A percentile compares a stretch with the other conserved stretches of the same genome.
Evolutionary conservation across 495 filamentous ascomycete species (phyloP).

Genomic region (Penicillium fimorum): DNA sequence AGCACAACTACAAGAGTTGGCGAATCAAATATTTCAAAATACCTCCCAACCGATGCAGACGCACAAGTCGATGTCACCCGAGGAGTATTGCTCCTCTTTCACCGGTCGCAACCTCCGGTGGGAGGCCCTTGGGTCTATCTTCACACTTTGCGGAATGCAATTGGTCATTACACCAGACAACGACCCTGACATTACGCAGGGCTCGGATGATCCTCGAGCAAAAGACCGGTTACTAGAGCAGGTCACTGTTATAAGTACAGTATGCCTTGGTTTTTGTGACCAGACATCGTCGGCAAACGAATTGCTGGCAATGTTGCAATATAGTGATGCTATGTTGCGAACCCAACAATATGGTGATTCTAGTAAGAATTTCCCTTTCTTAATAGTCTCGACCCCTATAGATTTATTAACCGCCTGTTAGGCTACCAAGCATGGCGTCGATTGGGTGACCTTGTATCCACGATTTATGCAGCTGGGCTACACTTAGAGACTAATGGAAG

Average conservation of each 20-base stretch:
- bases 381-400: neutral
- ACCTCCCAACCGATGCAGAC: slow-evolving; percentile 31
- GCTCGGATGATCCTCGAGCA: slow-evolving; percentile 18
- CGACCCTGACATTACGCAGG: slow-evolving; percentile 33
- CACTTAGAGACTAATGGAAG: slow-evolving; percentile 50
- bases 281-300: slow-evolving; percentile 49
- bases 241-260: slow-evolving; percentile 39
- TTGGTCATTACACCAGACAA: slow-evolving; percentile 38
- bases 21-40: slow-evolving; percentile 34
- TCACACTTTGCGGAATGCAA: slow-evolving; percentile 47
- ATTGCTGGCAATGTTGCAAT: slow-evolving; percentile 45
- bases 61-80: slow-evolving; percentile 31
- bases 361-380: slow-evolving; percentile 36
- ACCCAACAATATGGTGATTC: slow-evolving; percentile 52
- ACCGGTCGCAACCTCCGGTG: slow-evolving; percentile 55
- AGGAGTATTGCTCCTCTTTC: slow-evolving; percentile 42
- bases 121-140: slow-evolving; percentile 56
- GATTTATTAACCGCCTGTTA: slow-evolving; percentile 20
- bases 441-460: slow-evolving; percentile 50
- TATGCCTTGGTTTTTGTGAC: slow-evolving; percentile 48
- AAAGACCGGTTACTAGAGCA: slow-evolving; percentile 37
- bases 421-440: slow-evolving; percentile 54
- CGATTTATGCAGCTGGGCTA: slow-evolving; percentile 56
- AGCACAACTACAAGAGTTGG: slow-evolving; percentile 30
- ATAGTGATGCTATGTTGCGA: slow-evolving; percentile 43